Evolutionary conservation across 2,329 filamentous ascomycete species (phyloP).

Genomic region (Sarocladium strictum): DNA sequence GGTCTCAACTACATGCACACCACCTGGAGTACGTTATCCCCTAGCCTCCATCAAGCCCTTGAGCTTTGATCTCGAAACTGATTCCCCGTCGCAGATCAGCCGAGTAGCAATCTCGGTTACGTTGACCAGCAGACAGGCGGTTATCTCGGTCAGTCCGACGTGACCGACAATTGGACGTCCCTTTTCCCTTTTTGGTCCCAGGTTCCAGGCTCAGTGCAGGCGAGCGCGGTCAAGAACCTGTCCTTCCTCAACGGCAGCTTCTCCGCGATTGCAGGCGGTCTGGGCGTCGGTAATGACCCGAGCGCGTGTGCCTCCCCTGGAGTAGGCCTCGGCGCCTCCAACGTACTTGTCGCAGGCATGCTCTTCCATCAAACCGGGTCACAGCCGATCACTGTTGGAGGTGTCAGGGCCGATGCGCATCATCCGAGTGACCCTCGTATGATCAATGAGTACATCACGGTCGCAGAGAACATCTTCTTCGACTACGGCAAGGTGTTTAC

Average conservation of each 20-base stretch:
- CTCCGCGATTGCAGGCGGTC: not conserved
- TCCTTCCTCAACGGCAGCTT: not conserved
- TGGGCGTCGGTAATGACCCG: constrained; percentile 1
- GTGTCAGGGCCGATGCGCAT: not conserved
- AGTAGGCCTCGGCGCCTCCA: not conserved
- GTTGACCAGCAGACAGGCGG: not conserved
- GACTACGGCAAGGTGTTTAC: too few species aligned
- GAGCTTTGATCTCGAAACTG: too few species aligned
- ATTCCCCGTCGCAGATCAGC: not conserved
- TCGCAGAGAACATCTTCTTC: constrained; percentile 7
- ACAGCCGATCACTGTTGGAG: constrained; percentile 3
- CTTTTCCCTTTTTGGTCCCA: not conserved
- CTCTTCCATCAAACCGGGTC: constrained; percentile 6
- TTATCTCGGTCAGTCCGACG: not conserved
- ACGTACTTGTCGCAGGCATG: not conserved
- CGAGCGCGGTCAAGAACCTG: not conserved
- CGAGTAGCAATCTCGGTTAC: not conserved
- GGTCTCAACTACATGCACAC: constrained; percentile 1
- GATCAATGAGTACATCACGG: constrained; percentile 2
- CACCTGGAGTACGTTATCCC: too few species aligned
- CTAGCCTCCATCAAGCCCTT: too few species aligned
- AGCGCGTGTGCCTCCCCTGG: not conserved
- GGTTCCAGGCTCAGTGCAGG: not conserved
- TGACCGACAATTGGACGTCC: not conserved
- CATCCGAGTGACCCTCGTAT: not conserved